Conservation (phyloP, 495 filamentous ascomycete species). For the Podospora pseudopauciseta region DNA sequence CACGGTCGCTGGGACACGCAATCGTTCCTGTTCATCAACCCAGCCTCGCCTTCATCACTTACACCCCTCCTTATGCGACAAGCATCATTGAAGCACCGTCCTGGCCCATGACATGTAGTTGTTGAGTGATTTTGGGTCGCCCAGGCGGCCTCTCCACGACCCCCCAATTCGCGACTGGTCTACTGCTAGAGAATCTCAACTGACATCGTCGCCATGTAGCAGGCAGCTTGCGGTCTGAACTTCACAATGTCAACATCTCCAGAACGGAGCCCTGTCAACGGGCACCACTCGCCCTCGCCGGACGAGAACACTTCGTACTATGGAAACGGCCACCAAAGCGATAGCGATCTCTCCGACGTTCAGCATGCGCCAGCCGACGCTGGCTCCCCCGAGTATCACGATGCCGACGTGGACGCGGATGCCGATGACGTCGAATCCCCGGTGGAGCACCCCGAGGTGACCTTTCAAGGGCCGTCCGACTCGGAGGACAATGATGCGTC, state of each 20-base stretch:
- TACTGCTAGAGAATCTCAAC: conserved; percentile 28
- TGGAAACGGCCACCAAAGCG: conserved; percentile 37
- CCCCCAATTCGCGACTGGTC: conserved; percentile 23
- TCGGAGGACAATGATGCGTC: conserved; percentile 66
- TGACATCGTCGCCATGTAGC: conserved; percentile 47
- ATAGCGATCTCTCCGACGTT: conserved; percentile 48
- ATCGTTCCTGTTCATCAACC: conserved; percentile 38
- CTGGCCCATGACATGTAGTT: conserved; percentile 21
- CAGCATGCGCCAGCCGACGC: conserved; percentile 32
- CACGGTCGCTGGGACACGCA: conserved; percentile 30
- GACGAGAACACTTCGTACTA: conserved; percentile 27
- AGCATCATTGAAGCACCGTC: conserved; percentile 32
- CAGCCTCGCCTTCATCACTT: conserved; percentile 47
- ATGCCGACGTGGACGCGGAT: conserved; percentile 21
- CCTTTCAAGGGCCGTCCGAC: conserved; percentile 32
- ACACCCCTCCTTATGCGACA: conserved; percentile 45
- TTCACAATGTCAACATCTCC: conserved; percentile 50
- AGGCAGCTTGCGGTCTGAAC: conserved; percentile 38
- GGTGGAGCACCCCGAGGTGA: conserved; percentile 61
- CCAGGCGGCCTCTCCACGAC: conserved; percentile 28
- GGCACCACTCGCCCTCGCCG: conserved; percentile 34
- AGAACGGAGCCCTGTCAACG: conserved; percentile 44
- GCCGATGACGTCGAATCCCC: conserved; percentile 55
- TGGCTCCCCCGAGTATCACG: conserved; percentile 48
- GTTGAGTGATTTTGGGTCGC: conserved; percentile 38